Evolutionary conservation across 306 rosid species (phyloP), one percentile per base, ranked within the genome.

Genomic region (Prunus armeniaca): DNA sequence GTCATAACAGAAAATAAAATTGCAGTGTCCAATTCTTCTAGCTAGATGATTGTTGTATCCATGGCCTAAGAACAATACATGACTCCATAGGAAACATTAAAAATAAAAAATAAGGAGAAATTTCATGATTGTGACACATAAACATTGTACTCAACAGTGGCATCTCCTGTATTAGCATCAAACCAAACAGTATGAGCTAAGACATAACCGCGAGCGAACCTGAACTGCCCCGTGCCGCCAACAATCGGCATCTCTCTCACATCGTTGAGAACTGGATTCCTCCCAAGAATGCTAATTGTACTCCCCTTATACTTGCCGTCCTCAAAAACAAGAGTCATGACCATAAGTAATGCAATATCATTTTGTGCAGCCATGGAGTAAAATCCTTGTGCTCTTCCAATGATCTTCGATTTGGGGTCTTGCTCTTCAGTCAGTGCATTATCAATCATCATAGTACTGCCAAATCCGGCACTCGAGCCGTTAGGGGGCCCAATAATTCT

Each of bases 61-160:
- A 63, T 30, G 18, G 24, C 69, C 69, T 17, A 65, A 65, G 24
- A 18, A 18, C 47, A 65, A 32, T 18, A 34, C 13, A 15, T 28
- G 67, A 6, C 20, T 17, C 9, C 28, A 62, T 28, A 28, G 52
- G 17, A 66, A 6, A 38, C 1, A 72, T 32, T 4, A 25, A 15
- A 19, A 12, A 73, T 13, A 43, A 58, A 32, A 57, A 75, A 9
- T 9, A 65, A n/a, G 22, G 20, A 64, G 52, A n/a, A 3, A n/a
- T 28, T 69, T 78, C 63, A 75, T 28, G 77, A 61, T 38, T 78
- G 72, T 22, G 71, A 67, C 28, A 83, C 75, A 75, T 19, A 66
- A 22, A 66, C 86, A 51, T 83, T 79, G 83, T 83, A 83, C 49
- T 83, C 83, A n/a, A 79, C 86, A 57, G 18, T 64, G 72, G 86